These are phyloP conservation scores for Ogataea pilisensis DNA, from an alignment of 805 yeast genomes.

Conservation along the genomic window DNA sequence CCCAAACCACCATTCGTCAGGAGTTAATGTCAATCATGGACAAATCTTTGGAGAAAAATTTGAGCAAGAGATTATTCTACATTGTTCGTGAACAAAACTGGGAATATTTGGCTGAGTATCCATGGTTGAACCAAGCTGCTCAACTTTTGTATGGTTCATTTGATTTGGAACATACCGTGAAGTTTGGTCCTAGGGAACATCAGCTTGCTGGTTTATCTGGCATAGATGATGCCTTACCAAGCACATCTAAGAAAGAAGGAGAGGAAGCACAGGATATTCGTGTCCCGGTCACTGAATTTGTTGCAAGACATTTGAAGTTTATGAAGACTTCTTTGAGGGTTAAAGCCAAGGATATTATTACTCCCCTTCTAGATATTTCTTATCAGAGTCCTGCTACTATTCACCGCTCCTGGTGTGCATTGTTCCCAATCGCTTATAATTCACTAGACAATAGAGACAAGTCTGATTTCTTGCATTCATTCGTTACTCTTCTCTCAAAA, in stretches of 20 bases:
- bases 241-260: conserved; percentile 8
- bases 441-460: conserved; percentile 76
- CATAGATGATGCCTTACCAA: conserved; percentile 34
- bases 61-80: conserved; percentile 76
- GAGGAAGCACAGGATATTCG: conserved; percentile 14
- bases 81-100: conserved; percentile 94
- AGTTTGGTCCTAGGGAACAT: conserved; percentile 44
- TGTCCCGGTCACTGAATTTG: conserved; percentile 13
- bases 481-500: conserved; percentile 76
- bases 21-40: conserved; percentile 77
- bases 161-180: conserved; percentile 45
- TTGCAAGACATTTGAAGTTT: conserved; percentile 24
- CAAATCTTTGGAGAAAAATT: conserved; percentile 71
- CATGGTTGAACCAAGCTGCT: conserved; percentile 92
- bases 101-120: conserved; percentile 90
- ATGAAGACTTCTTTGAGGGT: conserved; percentile 26
- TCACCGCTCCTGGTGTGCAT: conserved; percentile 74
- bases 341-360: conserved; percentile 58
- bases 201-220: conserved; percentile 50
- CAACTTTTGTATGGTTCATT: conserved; percentile 81
- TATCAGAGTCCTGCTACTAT: conserved; percentile 78
- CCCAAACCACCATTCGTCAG: conserved; percentile 69
- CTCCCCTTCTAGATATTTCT: conserved; percentile 74
- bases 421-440: conserved; percentile 77
- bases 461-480: conserved; percentile 75